Conservation (phyloP, 192 early-diverging fungal genomes). For the Podila epigama region DNA sequence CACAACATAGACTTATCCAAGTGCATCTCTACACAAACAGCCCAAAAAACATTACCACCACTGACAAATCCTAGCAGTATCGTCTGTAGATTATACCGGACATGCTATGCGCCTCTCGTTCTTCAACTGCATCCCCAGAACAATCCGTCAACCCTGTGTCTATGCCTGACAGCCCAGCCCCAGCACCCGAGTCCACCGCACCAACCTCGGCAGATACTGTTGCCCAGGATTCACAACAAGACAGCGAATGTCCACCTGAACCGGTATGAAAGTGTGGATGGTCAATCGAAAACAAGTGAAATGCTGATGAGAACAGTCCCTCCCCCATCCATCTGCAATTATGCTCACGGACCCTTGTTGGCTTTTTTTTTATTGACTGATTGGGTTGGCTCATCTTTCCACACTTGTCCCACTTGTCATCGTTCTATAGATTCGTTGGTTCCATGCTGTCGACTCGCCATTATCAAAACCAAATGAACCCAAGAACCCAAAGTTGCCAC, state of each 20-base stretch:
- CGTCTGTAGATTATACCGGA: no score
- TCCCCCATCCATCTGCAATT: neutral
- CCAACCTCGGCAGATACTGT: neutral
- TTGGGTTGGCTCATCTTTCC: no score
- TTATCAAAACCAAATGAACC: conserved; percentile 35
- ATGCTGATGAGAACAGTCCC: neutral
- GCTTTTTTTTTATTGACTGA: no score
- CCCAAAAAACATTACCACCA: no score
- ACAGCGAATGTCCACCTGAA: conserved; percentile 11
- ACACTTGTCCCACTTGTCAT: neutral
- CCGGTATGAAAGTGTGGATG: conserved; percentile 9
- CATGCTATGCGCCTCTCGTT: no score
- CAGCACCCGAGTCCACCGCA: neutral
- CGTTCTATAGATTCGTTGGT: conserved; percentile 49
- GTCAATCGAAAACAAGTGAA: neutral
- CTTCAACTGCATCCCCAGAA: no score
- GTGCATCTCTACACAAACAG: no score
- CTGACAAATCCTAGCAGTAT: no score
- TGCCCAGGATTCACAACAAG: neutral
- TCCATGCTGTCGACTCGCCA: conserved; percentile 59
- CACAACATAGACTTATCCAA: no score
- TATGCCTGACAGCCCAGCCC: neutral
- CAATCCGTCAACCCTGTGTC: no score
- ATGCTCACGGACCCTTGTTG: neutral
- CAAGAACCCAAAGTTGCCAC: conserved; percentile 26